Base-by-base conservation (phyloP, 2,329 filamentous ascomycete genomes). In the Paraphoma sp. region DNA sequence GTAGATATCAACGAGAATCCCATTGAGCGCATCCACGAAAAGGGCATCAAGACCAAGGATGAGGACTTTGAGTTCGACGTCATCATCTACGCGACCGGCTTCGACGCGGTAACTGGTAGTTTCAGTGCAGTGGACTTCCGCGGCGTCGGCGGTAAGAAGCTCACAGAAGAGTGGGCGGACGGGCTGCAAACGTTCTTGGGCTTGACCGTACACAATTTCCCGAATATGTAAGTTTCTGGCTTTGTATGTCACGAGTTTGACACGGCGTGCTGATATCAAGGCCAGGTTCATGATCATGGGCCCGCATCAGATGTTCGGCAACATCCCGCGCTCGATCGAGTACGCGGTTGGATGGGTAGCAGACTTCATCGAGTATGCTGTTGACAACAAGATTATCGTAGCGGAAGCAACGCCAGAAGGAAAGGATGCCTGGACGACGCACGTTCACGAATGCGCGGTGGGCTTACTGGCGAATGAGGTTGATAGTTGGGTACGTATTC, bases 381-480 rank as follows among this genome's bases (percentile, higher is more conserved):
- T 65, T 1, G 64, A 78, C 5, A 66, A 77, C 14, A 62, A 70
- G 0, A 63, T 80, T 11, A 73, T 68, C 0, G 75, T 67, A 18
- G 70, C 75, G 2, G 79, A 81, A 62, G 72, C 80, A 2, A 82
- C 77, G 0, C 61, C 74, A 6, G 72, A 80, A 40, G 78, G 70
- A 0, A 63, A 84, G 40, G 70, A 73, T 62, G 11, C 56, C 3
- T 84, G 82, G 82, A 82, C 79, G 0, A 67, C 81, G 40, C 82
- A 84, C 71, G 83, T 85, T 2, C 68, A 78, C 23, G 74, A 81
- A 3, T 82, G 80, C 49, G 76, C 78, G 0, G 67, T 79, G 36
- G 82, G 82, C 0, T 55, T 80, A 9, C 60, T 85, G 28, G 73
- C 76, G 0, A 81, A 80, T 55, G 77, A 83, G 57, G 79, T 83